Evolutionary conservation across 1,284 basidiomycete genomes (phyloP).

Genomic region (Boletus mariae): DNA sequence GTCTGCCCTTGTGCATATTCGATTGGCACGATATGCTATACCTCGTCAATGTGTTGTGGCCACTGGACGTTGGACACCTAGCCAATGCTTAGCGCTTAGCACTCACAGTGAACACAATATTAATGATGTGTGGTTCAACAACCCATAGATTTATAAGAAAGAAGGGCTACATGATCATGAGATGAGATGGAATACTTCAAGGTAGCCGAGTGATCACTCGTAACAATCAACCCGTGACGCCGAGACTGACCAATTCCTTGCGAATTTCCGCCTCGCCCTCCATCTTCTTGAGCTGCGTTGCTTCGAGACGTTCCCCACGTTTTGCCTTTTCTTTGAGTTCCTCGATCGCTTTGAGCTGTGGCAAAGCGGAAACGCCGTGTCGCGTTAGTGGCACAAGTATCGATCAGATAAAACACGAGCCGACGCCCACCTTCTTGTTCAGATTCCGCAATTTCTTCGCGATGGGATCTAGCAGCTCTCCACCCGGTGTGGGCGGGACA

Average conservation of each 20-base stretch:
- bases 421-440: conserved; percentile 77
- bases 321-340: conserved; percentile 89
- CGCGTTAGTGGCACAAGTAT: conserved; percentile 4
- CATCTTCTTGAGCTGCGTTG: conserved; percentile 94
- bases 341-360: conserved; percentile 89
- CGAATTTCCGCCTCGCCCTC: conserved; percentile 82
- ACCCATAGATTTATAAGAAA: conserved; percentile 11
- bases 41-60: too few species aligned
- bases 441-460: conserved; percentile 92
- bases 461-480: conserved; percentile 70
- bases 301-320: conserved; percentile 86
- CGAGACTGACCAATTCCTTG: conserved; percentile 60
- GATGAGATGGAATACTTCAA: not conserved
- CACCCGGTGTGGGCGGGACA: conserved; percentile 55
- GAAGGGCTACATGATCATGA: not conserved
- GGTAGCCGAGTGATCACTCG: not conserved
- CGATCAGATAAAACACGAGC: not conserved
- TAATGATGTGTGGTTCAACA: not conserved
- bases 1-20: not conserved
- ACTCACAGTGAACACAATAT: too few species aligned
- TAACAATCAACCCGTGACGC: conserved; percentile 14
- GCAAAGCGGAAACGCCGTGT: not conserved
- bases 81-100: not conserved
- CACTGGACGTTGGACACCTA: not conserved
- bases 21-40: not conserved